Evolutionary conservation across 2,329 filamentous ascomycete genomes (phyloP).

Genomic region (Curvularia sp.): DNA sequence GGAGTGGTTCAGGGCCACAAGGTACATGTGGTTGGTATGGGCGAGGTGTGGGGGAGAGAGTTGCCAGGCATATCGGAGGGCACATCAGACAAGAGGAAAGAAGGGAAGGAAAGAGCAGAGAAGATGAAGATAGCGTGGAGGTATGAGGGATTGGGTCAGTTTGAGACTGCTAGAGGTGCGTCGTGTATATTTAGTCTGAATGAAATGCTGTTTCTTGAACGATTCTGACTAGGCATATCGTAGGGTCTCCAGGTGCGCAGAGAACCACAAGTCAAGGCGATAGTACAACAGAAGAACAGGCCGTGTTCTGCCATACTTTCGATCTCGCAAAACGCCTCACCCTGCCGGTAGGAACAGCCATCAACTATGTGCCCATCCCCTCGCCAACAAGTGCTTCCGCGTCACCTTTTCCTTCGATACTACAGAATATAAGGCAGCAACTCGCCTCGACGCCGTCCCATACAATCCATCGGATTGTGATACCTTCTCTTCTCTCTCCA

Average conservation of each 20-base stretch:
- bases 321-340: constrained; percentile 60
- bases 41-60: constrained; percentile 81
- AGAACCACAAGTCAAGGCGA: constrained; percentile 27
- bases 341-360: constrained; percentile 50
- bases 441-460: constrained; percentile 59
- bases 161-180: constrained; percentile 71
- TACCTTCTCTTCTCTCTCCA: constrained; percentile 89
- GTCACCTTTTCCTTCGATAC: constrained; percentile 70
- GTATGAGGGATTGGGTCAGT: constrained; percentile 84
- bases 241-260: constrained; percentile 33
- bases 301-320: constrained; percentile 60
- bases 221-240: constrained; percentile 27
- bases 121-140: constrained; percentile 99
- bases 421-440: constrained; percentile 67
- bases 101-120: constrained; percentile 49
- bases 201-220: constrained; percentile 16
- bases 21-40: constrained; percentile 82
- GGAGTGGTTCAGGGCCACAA: constrained; percentile 90
- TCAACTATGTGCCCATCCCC: constrained; percentile 61
- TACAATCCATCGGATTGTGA: constrained; percentile 77
- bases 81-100: constrained; percentile 45
- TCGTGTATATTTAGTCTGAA: constrained; percentile 34
- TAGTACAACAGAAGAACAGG: constrained; percentile 60
- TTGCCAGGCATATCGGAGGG: constrained; percentile 73
- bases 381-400: constrained; percentile 61